These are phyloP conservation scores for Penicillium bialowiezense DNA, from an alignment of 495 filamentous ascomycete genomes.

Conservation along the genomic window DNA sequence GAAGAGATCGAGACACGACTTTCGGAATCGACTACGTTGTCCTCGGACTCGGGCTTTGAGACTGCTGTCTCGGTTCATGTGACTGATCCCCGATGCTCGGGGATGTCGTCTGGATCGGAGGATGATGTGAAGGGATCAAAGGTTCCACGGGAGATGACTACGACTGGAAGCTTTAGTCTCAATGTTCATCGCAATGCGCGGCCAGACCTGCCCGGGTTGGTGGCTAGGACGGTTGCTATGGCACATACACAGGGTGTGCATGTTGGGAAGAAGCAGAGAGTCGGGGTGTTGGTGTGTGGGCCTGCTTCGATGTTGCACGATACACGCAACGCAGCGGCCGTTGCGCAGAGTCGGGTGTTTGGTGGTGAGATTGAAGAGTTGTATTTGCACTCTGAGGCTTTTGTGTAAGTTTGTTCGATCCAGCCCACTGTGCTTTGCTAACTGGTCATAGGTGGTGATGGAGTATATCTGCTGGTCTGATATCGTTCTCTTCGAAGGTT, in stretches of 20 bases:
- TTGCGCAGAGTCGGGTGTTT: constrained; percentile 40
- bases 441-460: constrained; percentile 5
- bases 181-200: constrained; percentile 25
- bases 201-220: constrained; percentile 36
- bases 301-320: constrained; percentile 49
- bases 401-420: constrained; percentile 34
- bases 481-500: background rate
- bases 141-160: constrained; percentile 11
- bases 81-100: constrained; percentile 14
- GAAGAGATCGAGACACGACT: constrained; percentile 26
- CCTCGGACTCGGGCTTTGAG: constrained; percentile 23
- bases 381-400: constrained; percentile 52
- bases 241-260: constrained; percentile 9
- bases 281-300: constrained; percentile 51
- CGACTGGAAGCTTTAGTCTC: constrained; percentile 18
- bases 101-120: constrained; percentile 6
- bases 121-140: constrained; percentile 12
- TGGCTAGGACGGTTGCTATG: constrained; percentile 27
- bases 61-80: constrained; percentile 32
- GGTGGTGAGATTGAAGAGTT: constrained; percentile 42
- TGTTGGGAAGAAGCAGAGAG: constrained; percentile 18
- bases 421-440: background rate
- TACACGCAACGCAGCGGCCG: constrained; percentile 47
- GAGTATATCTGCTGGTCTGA: background rate
- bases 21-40: constrained; percentile 15